These are phyloP conservation scores for Herpetomonas tarakana DNA, from an alignment of 208 protist species.

Conservation along the genomic window DNA sequence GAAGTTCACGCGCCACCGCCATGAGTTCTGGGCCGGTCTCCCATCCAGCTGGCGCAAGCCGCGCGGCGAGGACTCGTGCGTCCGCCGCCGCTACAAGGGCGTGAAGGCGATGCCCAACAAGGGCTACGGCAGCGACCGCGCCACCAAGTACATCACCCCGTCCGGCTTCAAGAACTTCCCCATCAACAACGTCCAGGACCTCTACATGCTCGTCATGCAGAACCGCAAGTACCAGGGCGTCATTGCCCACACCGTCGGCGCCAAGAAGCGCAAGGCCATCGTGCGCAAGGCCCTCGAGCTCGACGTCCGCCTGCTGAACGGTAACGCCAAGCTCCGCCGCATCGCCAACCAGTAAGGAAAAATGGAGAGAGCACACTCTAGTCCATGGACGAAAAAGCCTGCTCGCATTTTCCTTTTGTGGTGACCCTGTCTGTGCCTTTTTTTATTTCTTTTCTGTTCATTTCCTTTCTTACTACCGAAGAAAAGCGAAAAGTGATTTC, in stretches of 20 bases:
- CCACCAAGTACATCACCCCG: slow-evolving; percentile 95
- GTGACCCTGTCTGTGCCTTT: too few relatives aligned
- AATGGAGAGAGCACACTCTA: slow-evolving; percentile 5
- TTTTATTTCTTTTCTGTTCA: too few relatives aligned
- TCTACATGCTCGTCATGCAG: slow-evolving; percentile 99
- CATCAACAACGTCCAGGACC: slow-evolving; percentile 95
- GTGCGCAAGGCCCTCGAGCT: slow-evolving; percentile 97
- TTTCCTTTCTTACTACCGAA: too few relatives aligned
- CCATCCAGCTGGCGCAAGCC: slow-evolving; percentile 97
- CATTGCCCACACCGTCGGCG: slow-evolving; percentile 95
- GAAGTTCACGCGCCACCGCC: slow-evolving; percentile 96
- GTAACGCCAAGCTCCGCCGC: slow-evolving; percentile 92
- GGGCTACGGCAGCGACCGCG: slow-evolving; percentile 98
- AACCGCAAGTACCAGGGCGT: slow-evolving; percentile 99
- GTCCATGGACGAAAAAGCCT: too few relatives aligned
- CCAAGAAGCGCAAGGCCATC: slow-evolving; percentile 95
- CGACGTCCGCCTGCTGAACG: slow-evolving; percentile 98
- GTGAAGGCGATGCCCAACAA: slow-evolving; percentile 96
- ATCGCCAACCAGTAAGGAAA: slow-evolving; percentile 66
- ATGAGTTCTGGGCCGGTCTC: slow-evolving; percentile 94
- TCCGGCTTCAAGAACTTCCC: slow-evolving; percentile 98
- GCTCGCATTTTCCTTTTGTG: too few relatives aligned
- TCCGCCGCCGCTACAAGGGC: slow-evolving; percentile 98
- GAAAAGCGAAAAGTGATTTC: too few relatives aligned
- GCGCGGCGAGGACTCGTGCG: slow-evolving; percentile 98